Percentiles rank a stretch among this genome's conserved stretches.
phyloP scores from a whole-genome alignment of 495 filamentous ascomycete species.

The Trichoderma reesei region DNA sequence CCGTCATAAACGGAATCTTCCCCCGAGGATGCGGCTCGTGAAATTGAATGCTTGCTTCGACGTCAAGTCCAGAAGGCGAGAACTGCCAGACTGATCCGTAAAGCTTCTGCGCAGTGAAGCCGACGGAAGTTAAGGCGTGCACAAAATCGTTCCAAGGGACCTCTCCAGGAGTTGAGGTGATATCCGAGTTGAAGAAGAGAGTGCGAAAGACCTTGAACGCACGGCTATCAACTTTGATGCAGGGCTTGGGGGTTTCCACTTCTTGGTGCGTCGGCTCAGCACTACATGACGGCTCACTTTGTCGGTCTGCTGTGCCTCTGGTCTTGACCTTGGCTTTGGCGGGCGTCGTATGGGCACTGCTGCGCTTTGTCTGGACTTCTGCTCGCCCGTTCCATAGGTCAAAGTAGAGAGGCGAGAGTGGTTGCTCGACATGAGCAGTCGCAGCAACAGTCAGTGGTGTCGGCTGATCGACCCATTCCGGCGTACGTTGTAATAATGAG shows the following conservation, averaged over 20 bases:
- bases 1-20: not conserved
- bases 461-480: not conserved
- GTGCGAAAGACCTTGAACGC: not conserved
- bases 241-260: not conserved
- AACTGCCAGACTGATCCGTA: slow-evolving; percentile 48
- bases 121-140: slow-evolving; percentile 37
- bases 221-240: not conserved
- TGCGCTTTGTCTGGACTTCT: not conserved
- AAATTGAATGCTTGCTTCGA: not conserved
- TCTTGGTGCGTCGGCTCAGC: not conserved
- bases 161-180: slow-evolving; percentile 27
- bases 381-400: not conserved
- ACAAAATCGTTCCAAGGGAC: slow-evolving; percentile 44
- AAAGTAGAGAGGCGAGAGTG: not conserved
- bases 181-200: not conserved
- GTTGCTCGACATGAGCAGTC: not conserved
- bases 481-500: not conserved
- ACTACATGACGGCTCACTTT: not conserved
- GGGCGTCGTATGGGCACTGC: not conserved
- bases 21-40: not conserved
- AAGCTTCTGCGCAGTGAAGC: slow-evolving; percentile 39
- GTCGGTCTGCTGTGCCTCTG: not conserved
- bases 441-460: not conserved
- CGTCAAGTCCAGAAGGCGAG: not conserved
- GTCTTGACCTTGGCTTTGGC: not conserved